A percentile compares a stretch with the other conserved stretches of the same genome.
phyloP scores from a whole-genome alignment of 306 rosid genomes.

The Citrullus colocynthis region DNA sequence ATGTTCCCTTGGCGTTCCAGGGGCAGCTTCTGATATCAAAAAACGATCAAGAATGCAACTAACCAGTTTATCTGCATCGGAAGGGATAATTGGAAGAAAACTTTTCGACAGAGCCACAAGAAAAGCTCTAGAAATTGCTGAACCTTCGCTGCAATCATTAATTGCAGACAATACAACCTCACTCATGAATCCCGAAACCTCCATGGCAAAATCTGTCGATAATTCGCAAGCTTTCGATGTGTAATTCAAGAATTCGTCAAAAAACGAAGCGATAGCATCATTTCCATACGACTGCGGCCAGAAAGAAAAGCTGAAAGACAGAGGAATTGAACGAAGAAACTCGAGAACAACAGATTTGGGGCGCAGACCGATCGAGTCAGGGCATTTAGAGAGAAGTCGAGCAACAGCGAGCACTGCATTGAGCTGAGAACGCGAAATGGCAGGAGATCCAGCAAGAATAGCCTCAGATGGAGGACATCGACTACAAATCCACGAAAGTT shows the following conservation, averaged over 20 bases:
- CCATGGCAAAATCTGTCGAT: constrained; percentile 54
- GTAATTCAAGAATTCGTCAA: constrained; percentile 42
- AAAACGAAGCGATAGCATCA: constrained; percentile 53
- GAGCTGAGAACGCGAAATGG: constrained; percentile 84
- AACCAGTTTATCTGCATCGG: constrained; percentile 47
- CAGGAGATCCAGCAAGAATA: constrained; percentile 55
- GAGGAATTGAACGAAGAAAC: constrained; percentile 62
- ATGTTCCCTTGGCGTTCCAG: constrained; percentile 32
- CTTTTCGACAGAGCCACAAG: constrained; percentile 47
- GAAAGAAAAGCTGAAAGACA: constrained; percentile 47
- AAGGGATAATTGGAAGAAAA: constrained; percentile 49
- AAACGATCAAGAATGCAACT: constrained; percentile 50
- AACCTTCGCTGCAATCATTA: constrained; percentile 22
- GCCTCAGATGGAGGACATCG: constrained; percentile 67
- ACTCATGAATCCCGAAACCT: constrained; percentile 42
- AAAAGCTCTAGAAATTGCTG: constrained; percentile 55
- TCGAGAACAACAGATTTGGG: constrained; percentile 55
- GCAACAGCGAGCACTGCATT: constrained; percentile 85
- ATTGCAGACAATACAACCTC: constrained; percentile 50
- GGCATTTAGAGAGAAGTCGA: constrained; percentile 62
- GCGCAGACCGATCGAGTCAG: constrained; percentile 55
- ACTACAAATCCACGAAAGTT: constrained; percentile 71
- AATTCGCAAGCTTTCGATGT: constrained; percentile 43
- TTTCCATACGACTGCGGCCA: constrained; percentile 69
- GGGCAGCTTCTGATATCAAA: constrained; percentile 24